phyloP scores from a whole-genome alignment of 148 eudicot genomes.

The Heliamphora exappendiculata region DNA sequence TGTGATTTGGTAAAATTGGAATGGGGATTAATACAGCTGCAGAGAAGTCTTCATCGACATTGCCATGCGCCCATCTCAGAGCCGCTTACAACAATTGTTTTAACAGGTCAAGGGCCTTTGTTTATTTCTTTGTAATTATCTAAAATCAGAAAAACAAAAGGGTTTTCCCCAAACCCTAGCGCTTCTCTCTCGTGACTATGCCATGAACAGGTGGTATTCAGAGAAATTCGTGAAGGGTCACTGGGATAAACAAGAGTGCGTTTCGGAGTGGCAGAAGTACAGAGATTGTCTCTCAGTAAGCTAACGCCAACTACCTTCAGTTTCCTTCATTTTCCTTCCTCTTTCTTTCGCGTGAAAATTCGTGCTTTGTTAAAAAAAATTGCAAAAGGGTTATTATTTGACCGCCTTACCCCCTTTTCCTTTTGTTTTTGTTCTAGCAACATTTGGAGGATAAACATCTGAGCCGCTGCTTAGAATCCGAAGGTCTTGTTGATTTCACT shows the following conservation, averaged over 20 bases:
- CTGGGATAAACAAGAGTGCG: slow-evolving; percentile 84
- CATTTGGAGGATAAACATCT: slow-evolving; percentile 90
- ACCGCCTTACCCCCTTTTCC: background rate
- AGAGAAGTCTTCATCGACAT: slow-evolving; percentile 39
- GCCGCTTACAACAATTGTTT: slow-evolving; percentile 80
- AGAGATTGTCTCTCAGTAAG: slow-evolving; percentile 77
- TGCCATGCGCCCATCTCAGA: slow-evolving; percentile 75
- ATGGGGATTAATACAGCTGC: slow-evolving; percentile 55
- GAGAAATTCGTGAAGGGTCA: slow-evolving; percentile 92
- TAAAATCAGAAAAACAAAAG: background rate
- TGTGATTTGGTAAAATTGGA: background rate
- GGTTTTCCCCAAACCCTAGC: background rate
- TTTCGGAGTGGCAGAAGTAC: slow-evolving; percentile 81
- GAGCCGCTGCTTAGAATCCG: slow-evolving; percentile 75
- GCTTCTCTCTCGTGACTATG: background rate
- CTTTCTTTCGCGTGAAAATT: background rate
- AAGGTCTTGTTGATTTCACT: slow-evolving; percentile 30
- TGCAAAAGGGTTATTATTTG: background rate
- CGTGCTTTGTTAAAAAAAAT: background rate
- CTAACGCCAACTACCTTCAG: background rate
- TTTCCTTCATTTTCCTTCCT: background rate
- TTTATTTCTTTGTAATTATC: background rate
- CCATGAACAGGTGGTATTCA: slow-evolving; percentile 64
- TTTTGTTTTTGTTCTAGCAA: slow-evolving; percentile 33
- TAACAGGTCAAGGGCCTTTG: slow-evolving; percentile 40